These are phyloP conservation scores for Puccinia sorghi DNA, from an alignment of 1,284 basidiomycete genomes.

Conservation along the genomic window DNA sequence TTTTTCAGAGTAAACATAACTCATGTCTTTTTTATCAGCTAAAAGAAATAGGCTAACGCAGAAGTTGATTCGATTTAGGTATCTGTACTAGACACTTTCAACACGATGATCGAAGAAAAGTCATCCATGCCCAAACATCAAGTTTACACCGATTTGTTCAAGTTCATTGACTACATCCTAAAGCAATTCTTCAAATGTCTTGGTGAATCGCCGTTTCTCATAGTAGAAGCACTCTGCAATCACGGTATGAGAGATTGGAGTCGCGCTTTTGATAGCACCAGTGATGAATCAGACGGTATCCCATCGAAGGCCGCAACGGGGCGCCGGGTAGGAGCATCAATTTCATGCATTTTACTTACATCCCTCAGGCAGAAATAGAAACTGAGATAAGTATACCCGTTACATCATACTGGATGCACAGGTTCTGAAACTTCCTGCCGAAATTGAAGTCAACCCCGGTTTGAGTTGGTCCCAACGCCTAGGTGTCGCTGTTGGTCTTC, in stretches of 20 bases:
- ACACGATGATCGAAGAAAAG: conserved; percentile 74
- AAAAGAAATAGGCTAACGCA: not conserved
- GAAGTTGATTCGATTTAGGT: conserved; percentile 64
- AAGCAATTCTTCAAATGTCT: conserved; percentile 88
- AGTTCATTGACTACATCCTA: conserved; percentile 78
- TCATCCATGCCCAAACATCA: conserved; percentile 72
- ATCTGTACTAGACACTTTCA: conserved; percentile 79
- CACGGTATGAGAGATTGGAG: conserved; percentile 30
- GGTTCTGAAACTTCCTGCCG: conserved; percentile 60
- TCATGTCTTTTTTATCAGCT: not conserved
- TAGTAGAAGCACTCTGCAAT: conserved; percentile 68
- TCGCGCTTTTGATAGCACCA: conserved; percentile 22
- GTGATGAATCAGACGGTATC: conserved; percentile 45
- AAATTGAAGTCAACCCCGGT: conserved; percentile 80
- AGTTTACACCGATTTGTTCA: conserved; percentile 76
- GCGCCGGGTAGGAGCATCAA: conserved; percentile 57
- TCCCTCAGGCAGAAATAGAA: not conserved
- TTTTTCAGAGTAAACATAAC: conserved; percentile 77
- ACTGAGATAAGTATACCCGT: not conserved
- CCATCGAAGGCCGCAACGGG: conserved; percentile 16
- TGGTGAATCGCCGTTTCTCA: conserved; percentile 74
- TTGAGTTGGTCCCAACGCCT: conserved; percentile 86
- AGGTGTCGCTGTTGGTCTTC: conserved; percentile 74
- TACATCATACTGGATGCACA: not conserved
- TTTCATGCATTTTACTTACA: conserved; percentile 30